Percentiles rank a stretch among this genome's conserved stretches.
phyloP scores from a whole-genome alignment of 345 rosid genomes.

The Bruguiera parviflora region DNA sequence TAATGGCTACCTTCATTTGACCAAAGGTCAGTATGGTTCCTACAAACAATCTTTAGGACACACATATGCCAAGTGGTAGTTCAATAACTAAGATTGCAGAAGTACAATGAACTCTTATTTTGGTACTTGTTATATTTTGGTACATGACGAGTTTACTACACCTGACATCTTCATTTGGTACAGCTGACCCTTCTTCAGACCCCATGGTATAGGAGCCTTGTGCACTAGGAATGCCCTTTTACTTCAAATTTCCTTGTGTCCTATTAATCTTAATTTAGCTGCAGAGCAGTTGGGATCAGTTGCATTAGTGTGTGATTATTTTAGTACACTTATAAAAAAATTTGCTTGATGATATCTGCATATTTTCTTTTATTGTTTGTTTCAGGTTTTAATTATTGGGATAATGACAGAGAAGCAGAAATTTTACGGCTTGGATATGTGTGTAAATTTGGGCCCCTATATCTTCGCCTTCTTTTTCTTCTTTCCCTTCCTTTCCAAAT shows the following conservation, averaged over 20 bases:
- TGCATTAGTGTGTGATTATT: neutral
- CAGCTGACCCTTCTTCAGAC: neutral
- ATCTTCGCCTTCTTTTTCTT: too few species aligned
- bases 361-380: neutral
- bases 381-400: conserved; percentile 65
- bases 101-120: neutral
- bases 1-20: conserved; percentile 44
- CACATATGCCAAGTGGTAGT: neutral
- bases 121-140: neutral
- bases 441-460: conserved; percentile 20
- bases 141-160: neutral
- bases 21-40: conserved; percentile 49
- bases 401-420: conserved; percentile 78
- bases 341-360: neutral
- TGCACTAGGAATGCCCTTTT: too few species aligned
- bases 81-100: neutral
- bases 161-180: neutral
- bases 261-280: too few species aligned
- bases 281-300: too few species aligned
- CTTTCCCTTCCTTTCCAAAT: too few species aligned
- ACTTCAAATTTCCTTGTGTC: too few species aligned
- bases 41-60: conserved; percentile 6
- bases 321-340: neutral
- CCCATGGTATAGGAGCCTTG: too few species aligned
- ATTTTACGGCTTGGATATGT: conserved; percentile 75